Conservation (phyloP, 176 grass and related monocot genomes). For the bread wheat (Triticum aestivum) region IWGSC_CS_RefSeq_v2.1 NC_057797.1:81966378-81966877, state of each 20-base stretch:
- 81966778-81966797: slow-evolving; percentile 14
- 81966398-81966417: too few species aligned
- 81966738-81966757: neutral
- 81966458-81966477: neutral
- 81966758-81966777: neutral
- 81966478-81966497: neutral
- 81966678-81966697: slow-evolving; percentile 33
- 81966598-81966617: slow-evolving; percentile 25
- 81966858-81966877: neutral
- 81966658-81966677: slow-evolving; percentile 30
- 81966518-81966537: neutral
- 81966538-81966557: slow-evolving; percentile 8
- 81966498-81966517: neutral
- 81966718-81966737: neutral
- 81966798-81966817: neutral
- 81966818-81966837: neutral
- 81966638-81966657: neutral
- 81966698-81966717: slow-evolving; percentile 16
- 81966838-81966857: neutral
- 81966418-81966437: too few species aligned
- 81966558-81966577: neutral
- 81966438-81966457: too few species aligned
- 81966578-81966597: neutral
- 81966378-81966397: too few species aligned
- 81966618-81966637: neutral